phyloP scores from a whole-genome alignment of 495 filamentous ascomycete genomes.

The Xeromyces bisporus region DNA sequence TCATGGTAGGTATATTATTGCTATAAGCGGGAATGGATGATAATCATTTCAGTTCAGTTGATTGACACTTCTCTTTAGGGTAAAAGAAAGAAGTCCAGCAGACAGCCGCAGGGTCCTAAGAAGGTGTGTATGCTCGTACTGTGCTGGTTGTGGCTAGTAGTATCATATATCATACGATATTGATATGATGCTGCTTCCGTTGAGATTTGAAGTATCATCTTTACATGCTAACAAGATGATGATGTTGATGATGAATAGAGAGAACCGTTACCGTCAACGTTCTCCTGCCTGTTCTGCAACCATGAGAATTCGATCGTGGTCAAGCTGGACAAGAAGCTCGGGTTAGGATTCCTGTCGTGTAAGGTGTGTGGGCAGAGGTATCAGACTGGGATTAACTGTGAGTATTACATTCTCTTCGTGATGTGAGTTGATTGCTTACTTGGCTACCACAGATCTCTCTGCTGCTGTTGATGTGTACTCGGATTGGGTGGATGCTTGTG shows the following conservation, averaged over 20 bases:
- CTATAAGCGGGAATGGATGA: too few relatives aligned
- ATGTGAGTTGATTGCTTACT: slow-evolving; percentile 1
- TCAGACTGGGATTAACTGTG: slow-evolving; percentile 85
- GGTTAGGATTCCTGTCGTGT: slow-evolving; percentile 68
- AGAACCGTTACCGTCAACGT: slow-evolving; percentile 72
- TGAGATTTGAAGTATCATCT: slow-evolving; percentile 3
- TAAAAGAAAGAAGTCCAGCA: slow-evolving; percentile 88
- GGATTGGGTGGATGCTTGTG: slow-evolving; percentile 96
- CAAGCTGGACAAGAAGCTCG: slow-evolving; percentile 80
- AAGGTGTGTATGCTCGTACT: slow-evolving; percentile 39
- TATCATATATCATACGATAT: too few relatives aligned
- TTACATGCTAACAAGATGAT: too few relatives aligned
- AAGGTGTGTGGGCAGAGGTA: slow-evolving; percentile 88
- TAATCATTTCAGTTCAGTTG: not conserved
- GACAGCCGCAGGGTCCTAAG: slow-evolving; percentile 66
- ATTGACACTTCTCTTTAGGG: slow-evolving; percentile 33
- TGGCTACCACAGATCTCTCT: slow-evolving; percentile 48
- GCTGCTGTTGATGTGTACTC: slow-evolving; percentile 88
- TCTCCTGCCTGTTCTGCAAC: slow-evolving; percentile 97
- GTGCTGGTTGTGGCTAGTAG: too few relatives aligned
- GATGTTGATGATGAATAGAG: too few relatives aligned
- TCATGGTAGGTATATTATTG: slow-evolving; percentile 7
- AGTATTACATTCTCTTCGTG: slow-evolving; percentile 12
- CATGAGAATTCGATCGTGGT: slow-evolving; percentile 82
- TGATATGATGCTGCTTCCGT: slow-evolving; percentile 1